These are phyloP conservation scores for Termitomyces bulborhizus DNA, from an alignment of 768 basidiomycete genomes.

Conservation along the genomic window DNA sequence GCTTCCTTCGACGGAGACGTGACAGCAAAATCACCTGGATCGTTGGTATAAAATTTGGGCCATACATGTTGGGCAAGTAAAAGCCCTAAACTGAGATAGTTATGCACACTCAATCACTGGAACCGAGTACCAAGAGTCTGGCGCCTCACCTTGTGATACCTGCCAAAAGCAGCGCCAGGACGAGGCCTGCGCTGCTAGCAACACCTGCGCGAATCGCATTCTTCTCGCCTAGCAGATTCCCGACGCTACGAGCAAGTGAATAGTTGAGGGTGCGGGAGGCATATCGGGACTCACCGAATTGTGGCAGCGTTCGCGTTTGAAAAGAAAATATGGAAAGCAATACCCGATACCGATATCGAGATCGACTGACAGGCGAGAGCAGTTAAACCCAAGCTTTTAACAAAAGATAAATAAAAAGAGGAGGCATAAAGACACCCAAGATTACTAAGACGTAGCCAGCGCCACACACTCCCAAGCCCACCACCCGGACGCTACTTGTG, in stretches of 20 bases:
- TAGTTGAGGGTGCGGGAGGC: not conserved
- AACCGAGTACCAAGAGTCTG: not conserved
- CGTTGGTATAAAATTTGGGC: constrained; percentile 56
- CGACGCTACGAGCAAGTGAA: not conserved
- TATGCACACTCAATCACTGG: not conserved
- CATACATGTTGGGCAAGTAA: too few species aligned
- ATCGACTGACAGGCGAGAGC: constrained; percentile 85
- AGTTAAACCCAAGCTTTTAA: constrained; percentile 61
- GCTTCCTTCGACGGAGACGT: not conserved
- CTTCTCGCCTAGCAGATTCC: constrained; percentile 9
- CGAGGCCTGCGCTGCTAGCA: constrained; percentile 45
- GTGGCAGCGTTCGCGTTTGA: constrained; percentile 75
- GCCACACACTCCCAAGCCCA: constrained; percentile 91
- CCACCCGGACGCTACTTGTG: constrained; percentile 86
- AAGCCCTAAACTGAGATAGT: not conserved
- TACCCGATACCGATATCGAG: constrained; percentile 65
- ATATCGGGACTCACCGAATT: constrained; percentile 49
- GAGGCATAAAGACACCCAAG: not conserved
- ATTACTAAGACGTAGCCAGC: constrained; percentile 39
- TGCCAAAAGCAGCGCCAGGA: constrained; percentile 26
- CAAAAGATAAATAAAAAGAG: not conserved
- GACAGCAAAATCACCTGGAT: constrained; percentile 35
- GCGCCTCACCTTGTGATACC: not conserved
- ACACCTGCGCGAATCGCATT: constrained; percentile 4
- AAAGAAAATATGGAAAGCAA: constrained; percentile 76